A percentile compares a stretch with the other conserved stretches of the same genome.
Conservation (phyloP, 345 rosid species). For the Aegle marmelos region DNA sequence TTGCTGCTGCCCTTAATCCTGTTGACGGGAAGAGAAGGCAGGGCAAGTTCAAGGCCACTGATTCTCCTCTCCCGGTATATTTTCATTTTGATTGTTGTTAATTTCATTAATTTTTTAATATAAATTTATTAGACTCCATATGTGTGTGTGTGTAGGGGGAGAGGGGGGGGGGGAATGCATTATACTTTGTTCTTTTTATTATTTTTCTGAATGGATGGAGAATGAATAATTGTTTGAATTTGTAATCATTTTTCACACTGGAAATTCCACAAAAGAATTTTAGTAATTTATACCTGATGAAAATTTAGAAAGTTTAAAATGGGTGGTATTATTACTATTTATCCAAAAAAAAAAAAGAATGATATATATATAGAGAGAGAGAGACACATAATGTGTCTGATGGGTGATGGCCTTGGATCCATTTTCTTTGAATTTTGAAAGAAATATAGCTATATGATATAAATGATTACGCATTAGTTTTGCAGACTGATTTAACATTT, state of each 20-base stretch:
- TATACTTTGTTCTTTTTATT: background rate
- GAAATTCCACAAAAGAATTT: background rate
- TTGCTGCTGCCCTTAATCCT: slow-evolving; percentile 89
- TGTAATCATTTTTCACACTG: background rate
- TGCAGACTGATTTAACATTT: background rate
- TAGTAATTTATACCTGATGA: background rate
- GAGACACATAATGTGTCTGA: background rate
- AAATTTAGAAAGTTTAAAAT: background rate
- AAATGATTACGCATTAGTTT: background rate
- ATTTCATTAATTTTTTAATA: no score
- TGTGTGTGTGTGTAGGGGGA: fast-evolving
- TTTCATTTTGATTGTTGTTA: background rate
- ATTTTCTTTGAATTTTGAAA: background rate
- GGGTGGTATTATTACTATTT: background rate
- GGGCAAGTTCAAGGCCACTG: slow-evolving; percentile 69
- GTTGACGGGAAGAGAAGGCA: slow-evolving; percentile 82
- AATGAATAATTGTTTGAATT: background rate
- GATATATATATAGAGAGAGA: background rate
- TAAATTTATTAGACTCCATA: background rate
- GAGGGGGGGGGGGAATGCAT: no score
- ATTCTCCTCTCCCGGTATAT: background rate
- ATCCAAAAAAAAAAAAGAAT: no score
- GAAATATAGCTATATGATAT: background rate
- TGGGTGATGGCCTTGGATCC: background rate
- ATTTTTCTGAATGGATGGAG: no score